These are phyloP conservation scores for Sporothrix sp. DNA, from an alignment of 2,329 filamentous ascomycete genomes.

Conservation along the genomic window DNA sequence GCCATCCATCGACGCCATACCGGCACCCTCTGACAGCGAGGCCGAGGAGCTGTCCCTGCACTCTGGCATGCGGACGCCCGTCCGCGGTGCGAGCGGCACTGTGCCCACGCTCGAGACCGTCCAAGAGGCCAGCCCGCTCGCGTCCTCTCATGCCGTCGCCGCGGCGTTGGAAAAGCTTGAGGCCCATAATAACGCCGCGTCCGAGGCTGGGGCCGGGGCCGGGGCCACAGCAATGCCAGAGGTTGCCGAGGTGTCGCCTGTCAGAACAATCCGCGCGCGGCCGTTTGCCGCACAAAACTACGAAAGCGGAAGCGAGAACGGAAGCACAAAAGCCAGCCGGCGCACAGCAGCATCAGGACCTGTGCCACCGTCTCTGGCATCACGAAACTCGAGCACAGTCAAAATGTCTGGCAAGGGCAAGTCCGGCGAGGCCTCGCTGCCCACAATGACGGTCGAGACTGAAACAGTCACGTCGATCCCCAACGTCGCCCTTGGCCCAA, in stretches of 20 bases:
- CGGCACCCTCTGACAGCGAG: slow-evolving; percentile 40
- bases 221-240: slow-evolving; percentile 36
- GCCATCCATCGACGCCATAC: slow-evolving; percentile 31
- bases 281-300: slow-evolving; percentile 47
- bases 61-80: slow-evolving; percentile 50
- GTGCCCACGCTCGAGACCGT: slow-evolving; percentile 73
- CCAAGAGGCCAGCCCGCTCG: slow-evolving; percentile 74
- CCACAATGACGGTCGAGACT: slow-evolving; percentile 95
- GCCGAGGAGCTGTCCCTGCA: slow-evolving; percentile 38
- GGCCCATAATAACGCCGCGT: slow-evolving; percentile 16
- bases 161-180: slow-evolving; percentile 41
- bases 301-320: slow-evolving; percentile 41
- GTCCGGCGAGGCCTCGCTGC: slow-evolving; percentile 61
- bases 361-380: slow-evolving; percentile 40
- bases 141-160: slow-evolving; percentile 48
- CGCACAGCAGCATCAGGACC: slow-evolving; percentile 30
- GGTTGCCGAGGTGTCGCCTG: slow-evolving; percentile 28
- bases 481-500: slow-evolving; percentile 62
- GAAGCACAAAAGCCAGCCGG: slow-evolving; percentile 37
- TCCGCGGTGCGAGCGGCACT: slow-evolving; percentile 48
- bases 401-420: slow-evolving; percentile 59
- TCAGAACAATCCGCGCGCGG: slow-evolving; percentile 36
- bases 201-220: slow-evolving; percentile 32
- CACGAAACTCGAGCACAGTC: slow-evolving; percentile 56
- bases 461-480: slow-evolving; percentile 90